A percentile compares a stretch with the other conserved stretches of the same genome.
Conservation (phyloP, 257 asterid species). For the Sherardia arvensis region DNA sequence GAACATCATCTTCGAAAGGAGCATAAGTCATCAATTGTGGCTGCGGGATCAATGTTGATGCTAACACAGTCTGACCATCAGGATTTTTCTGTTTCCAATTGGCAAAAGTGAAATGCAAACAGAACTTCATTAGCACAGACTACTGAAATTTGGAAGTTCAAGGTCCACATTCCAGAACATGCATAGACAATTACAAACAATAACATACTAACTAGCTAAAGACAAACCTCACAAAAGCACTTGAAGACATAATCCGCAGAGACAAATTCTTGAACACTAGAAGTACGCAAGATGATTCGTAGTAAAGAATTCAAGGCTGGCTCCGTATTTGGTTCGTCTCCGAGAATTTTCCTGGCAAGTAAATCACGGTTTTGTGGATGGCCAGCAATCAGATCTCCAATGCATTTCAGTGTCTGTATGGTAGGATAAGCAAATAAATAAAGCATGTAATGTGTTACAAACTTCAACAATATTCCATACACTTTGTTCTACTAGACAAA, state of each 20-base stretch:
- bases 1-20: slow-evolving; percentile 72
- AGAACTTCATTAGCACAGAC: not conserved
- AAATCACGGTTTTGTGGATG: slow-evolving; percentile 72
- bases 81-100: slow-evolving; percentile 55
- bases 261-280: slow-evolving; percentile 75
- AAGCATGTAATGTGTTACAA: not conserved
- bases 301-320: slow-evolving; percentile 81
- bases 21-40: slow-evolving; percentile 58
- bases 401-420: slow-evolving; percentile 73
- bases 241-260: slow-evolving; percentile 83
- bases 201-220: slow-evolving; percentile 10
- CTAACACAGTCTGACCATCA: slow-evolving; percentile 86
- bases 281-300: slow-evolving; percentile 64
- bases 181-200: not conserved
- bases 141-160: too few relatives aligned
- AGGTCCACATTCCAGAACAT: not conserved
- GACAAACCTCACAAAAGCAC: slow-evolving; percentile 85
- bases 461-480: not conserved
- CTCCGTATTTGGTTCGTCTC: slow-evolving; percentile 78
- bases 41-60: slow-evolving; percentile 78
- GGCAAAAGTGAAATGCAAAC: slow-evolving; percentile 1
- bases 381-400: slow-evolving; percentile 61
- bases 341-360: slow-evolving; percentile 74
- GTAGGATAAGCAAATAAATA: not conserved
- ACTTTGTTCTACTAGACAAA: not conserved